These are phyloP conservation scores for Penicillium antarcticum DNA, from an alignment of 495 filamentous ascomycete genomes.

Conservation along the genomic window DNA sequence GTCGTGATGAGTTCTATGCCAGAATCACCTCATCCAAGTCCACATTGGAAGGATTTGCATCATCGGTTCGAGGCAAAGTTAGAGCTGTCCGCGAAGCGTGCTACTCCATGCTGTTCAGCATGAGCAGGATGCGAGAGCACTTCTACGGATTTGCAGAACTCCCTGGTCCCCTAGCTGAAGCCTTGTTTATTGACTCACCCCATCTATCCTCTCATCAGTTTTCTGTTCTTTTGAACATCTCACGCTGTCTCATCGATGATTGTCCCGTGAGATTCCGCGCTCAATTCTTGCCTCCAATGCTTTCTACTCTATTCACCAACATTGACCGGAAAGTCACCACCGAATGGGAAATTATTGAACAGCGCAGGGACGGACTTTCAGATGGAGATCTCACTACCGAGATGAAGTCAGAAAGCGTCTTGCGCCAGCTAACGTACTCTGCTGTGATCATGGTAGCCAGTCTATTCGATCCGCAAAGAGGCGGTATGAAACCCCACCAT, in stretches of 20 bases:
- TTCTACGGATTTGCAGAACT: constrained; percentile 89
- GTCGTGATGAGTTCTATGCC: constrained; percentile 93
- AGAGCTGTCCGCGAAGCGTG: constrained; percentile 86
- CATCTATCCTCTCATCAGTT: constrained; percentile 89
- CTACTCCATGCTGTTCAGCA: constrained; percentile 90
- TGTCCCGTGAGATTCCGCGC: constrained; percentile 74
- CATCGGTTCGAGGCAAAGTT: constrained; percentile 82
- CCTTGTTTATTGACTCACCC: constrained; percentile 79
- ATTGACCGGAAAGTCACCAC: constrained; percentile 80
- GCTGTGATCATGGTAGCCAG: constrained; percentile 87
- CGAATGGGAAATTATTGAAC: constrained; percentile 74
- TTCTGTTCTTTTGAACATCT: constrained; percentile 81
- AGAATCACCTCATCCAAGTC: constrained; percentile 81
- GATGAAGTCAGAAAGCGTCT: constrained; percentile 96
- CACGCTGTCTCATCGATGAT: constrained; percentile 82
- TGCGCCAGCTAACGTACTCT: constrained; percentile 89
- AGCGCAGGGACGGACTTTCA: constrained; percentile 60
- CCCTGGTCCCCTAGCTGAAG: constrained; percentile 76
- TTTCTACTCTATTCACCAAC: constrained; percentile 77
- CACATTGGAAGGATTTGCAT: constrained; percentile 91
- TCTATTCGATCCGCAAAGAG: constrained; percentile 72
- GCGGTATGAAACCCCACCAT: constrained; percentile 28
- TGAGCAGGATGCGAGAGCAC: constrained; percentile 79
- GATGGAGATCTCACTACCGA: constrained; percentile 78
- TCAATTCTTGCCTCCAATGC: constrained; percentile 82